Conservation (phyloP, 441 rosid genomes). For the Daphne laureola region DNA sequence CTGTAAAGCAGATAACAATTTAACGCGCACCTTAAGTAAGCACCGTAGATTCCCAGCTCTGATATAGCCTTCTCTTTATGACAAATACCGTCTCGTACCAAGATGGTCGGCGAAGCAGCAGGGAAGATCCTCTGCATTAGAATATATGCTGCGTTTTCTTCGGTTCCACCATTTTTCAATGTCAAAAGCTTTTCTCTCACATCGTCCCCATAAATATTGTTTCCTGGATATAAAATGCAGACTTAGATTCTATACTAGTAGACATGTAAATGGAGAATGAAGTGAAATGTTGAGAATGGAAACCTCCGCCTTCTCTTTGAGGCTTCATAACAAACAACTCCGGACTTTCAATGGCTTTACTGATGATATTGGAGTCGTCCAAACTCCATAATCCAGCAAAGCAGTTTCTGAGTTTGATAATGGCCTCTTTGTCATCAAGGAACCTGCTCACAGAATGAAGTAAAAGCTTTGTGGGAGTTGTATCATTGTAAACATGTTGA, state of each 20-base stretch:
- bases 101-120: conserved; percentile 38
- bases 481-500: too few relatives aligned
- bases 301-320: conserved; percentile 99
- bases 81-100: conserved; percentile 76
- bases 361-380: conserved; percentile 56
- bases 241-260: conserved; percentile 2
- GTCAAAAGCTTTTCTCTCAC: conserved; percentile 72
- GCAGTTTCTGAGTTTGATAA: conserved; percentile 65
- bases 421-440: conserved; percentile 66
- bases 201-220: conserved; percentile 82
- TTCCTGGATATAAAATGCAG: conserved; percentile 38
- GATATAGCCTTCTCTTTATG: conserved; percentile 70
- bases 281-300: conserved; percentile 8
- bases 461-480: too few relatives aligned
- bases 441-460: conserved; percentile 36
- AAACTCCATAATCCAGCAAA: conserved; percentile 98
- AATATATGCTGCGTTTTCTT: conserved; percentile 83
- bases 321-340: conserved; percentile 89
- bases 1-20: background rate
- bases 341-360: conserved; percentile 68
- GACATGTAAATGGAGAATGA: conserved; percentile 1
- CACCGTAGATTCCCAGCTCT: conserved; percentile 81
- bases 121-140: conserved; percentile 99
- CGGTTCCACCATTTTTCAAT: conserved; percentile 54
- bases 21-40: conserved; percentile 70